A percentile compares a stretch with the other conserved stretches of the same genome.
These are phyloP conservation scores for Pyrenophora graminea DNA, from an alignment of 2,329 filamentous ascomycete species.

Conservation along the genomic window DNA sequence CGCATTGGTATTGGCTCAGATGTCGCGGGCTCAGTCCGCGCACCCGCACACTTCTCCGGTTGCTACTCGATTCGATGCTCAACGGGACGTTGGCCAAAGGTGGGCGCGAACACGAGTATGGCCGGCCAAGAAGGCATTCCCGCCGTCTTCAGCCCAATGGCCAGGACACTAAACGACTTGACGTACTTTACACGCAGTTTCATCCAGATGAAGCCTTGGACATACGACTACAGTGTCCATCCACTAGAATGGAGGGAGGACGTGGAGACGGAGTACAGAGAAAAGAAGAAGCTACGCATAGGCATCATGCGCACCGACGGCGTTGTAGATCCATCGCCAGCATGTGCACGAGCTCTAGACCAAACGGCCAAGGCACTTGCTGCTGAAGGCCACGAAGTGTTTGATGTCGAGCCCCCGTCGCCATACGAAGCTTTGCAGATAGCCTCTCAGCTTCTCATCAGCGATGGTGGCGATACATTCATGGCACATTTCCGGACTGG, in stretches of 20 bases:
- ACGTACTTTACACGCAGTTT: conserved; percentile 81
- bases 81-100: conserved; percentile 87
- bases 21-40: conserved; percentile 85
- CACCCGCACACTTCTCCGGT: conserved; percentile 85
- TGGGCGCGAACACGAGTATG: conserved; percentile 84
- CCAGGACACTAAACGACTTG: conserved; percentile 79
- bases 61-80: conserved; percentile 87
- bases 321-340: conserved; percentile 84
- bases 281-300: conserved; percentile 68
- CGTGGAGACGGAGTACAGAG: conserved; percentile 61
- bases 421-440: conserved; percentile 77
- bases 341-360: conserved; percentile 76
- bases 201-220: conserved; percentile 83
- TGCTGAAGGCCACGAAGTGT: conserved; percentile 74
- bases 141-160: conserved; percentile 91
- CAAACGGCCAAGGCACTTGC: conserved; percentile 71
- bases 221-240: conserved; percentile 83
- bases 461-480: conserved; percentile 82
- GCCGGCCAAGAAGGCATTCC: conserved; percentile 88
- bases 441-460: conserved; percentile 78
- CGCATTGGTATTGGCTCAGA: conserved; percentile 89
- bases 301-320: conserved; percentile 79
- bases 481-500: conserved; percentile 74
- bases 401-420: conserved; percentile 65
- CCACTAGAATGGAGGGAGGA: conserved; percentile 77